A percentile compares a stretch with the other conserved stretches of the same genome.
Conservation (phyloP, 2,329 filamentous ascomycete species). For the Aspergillus brasiliensis region DNA sequence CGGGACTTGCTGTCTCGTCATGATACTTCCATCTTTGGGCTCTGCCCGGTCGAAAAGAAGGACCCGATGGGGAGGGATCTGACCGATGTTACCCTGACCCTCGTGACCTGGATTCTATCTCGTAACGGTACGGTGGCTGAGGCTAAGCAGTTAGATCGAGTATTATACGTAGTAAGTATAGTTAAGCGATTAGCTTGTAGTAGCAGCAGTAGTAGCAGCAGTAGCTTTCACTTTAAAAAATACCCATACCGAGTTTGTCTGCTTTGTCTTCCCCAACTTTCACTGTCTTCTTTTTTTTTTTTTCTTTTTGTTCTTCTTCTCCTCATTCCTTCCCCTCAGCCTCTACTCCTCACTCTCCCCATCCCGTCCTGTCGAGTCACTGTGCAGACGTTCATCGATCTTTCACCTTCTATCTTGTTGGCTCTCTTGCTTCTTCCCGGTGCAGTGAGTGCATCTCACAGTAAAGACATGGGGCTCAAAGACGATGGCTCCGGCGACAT, state of each 20-base stretch:
- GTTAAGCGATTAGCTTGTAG: too few species aligned
- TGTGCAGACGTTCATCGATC: neutral
- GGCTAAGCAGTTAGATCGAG: neutral
- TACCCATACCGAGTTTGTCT: neutral
- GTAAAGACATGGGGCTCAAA: slow-evolving; percentile 18
- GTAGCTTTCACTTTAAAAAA: too few species aligned
- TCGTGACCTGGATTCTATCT: neutral
- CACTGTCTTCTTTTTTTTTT: neutral
- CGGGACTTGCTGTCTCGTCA: neutral
- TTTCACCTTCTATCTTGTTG: neutral
- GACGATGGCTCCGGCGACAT: slow-evolving; percentile 26
- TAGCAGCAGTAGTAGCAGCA: too few species aligned
- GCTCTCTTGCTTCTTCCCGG: neutral
- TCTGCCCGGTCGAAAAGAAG: neutral
- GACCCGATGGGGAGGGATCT: neutral
- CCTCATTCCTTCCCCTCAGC: neutral
- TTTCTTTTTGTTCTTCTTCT: slow-evolving; percentile 8
- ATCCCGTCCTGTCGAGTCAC: neutral
- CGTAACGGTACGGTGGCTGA: neutral
- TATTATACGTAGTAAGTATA: too few species aligned
- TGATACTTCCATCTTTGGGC: neutral
- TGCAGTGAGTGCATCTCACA: neutral
- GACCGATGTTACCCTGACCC: neutral
- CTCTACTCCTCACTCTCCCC: neutral
- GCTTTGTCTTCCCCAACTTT: neutral